phyloP scores from a whole-genome alignment of 2,329 filamentous ascomycete genomes.

The Basipetospora chlamydospora region DNA sequence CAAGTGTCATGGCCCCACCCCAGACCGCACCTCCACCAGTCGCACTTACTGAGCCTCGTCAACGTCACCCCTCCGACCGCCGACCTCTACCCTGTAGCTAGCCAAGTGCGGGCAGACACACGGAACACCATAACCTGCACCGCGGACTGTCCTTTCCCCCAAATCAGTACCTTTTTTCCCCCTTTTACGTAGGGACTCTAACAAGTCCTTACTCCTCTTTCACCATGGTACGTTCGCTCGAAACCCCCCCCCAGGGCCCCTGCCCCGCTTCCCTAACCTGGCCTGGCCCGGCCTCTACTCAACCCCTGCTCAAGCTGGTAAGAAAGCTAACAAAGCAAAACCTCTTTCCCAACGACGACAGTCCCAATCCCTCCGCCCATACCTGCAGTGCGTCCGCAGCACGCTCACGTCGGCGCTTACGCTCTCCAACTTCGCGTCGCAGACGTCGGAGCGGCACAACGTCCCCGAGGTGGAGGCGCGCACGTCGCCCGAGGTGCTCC shows the following conservation, averaged over 20 bases:
- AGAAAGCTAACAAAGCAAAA: neutral
- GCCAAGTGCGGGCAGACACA: no score
- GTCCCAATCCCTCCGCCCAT: slow-evolving; percentile 95
- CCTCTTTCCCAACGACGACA: slow-evolving; percentile 15
- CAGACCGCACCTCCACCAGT: no score
- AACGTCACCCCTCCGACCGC: slow-evolving; percentile 1
- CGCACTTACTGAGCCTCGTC: no score
- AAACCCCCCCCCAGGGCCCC: neutral
- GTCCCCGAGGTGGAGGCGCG: slow-evolving; percentile 92
- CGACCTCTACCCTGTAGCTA: no score
- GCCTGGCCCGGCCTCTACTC: no score
- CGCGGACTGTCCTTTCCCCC: no score
- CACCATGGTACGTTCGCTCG: neutral
- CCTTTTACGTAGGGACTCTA: neutral
- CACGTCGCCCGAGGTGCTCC: slow-evolving; percentile 81
- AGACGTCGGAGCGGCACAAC: slow-evolving; percentile 93
- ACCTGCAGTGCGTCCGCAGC: slow-evolving; percentile 89
- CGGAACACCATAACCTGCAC: no score
- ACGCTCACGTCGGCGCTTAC: slow-evolving; percentile 88
- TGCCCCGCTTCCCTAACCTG: no score
- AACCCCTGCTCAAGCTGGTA: no score
- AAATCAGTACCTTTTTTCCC: neutral
- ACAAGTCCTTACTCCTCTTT: neutral
- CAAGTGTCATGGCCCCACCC: no score
- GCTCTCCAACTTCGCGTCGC: slow-evolving; percentile 85